Percentiles rank a stretch among this genome's conserved stretches.
Conservation (phyloP, 116 monocot genomes). For the Thalassia testudinum region DNA sequence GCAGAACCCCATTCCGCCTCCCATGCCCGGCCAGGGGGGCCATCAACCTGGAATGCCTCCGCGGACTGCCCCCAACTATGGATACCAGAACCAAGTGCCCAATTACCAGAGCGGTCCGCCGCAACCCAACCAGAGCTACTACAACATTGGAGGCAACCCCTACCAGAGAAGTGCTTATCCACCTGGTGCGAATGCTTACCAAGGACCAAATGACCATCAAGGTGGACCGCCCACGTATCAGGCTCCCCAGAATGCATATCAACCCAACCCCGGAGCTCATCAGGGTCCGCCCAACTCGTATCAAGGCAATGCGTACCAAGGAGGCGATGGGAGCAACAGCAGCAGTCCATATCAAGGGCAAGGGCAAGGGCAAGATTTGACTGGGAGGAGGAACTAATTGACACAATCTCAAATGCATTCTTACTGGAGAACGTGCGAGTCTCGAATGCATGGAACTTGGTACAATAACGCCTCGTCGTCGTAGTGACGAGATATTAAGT, state of each 20-base stretch:
- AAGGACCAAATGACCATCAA: constrained; percentile 9
- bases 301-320: background rate
- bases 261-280: constrained; percentile 1
- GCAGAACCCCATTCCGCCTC: background rate
- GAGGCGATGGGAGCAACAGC: too few relatives aligned
- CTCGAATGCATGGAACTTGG: too few relatives aligned
- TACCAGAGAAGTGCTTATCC: constrained; percentile 5
- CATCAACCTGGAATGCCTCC: background rate
- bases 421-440: too few relatives aligned
- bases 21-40: background rate
- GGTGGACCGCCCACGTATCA: constrained; percentile 4
- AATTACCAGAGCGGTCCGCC: background rate
- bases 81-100: background rate
- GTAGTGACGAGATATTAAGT: too few relatives aligned
- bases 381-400: too few relatives aligned
- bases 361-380: too few relatives aligned
- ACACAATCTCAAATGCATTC: too few relatives aligned
- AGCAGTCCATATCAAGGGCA: too few relatives aligned
- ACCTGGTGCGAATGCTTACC: constrained; percentile 14
- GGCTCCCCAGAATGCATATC: constrained; percentile 8
- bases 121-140: constrained; percentile 2
- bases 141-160: background rate
- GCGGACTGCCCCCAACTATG: background rate
- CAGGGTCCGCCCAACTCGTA: constrained; percentile 5
- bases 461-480: too few relatives aligned